Conservation (phyloP, 2,329 filamentous ascomycete genomes). For the Aspergillus aculeatinus region DNA sequence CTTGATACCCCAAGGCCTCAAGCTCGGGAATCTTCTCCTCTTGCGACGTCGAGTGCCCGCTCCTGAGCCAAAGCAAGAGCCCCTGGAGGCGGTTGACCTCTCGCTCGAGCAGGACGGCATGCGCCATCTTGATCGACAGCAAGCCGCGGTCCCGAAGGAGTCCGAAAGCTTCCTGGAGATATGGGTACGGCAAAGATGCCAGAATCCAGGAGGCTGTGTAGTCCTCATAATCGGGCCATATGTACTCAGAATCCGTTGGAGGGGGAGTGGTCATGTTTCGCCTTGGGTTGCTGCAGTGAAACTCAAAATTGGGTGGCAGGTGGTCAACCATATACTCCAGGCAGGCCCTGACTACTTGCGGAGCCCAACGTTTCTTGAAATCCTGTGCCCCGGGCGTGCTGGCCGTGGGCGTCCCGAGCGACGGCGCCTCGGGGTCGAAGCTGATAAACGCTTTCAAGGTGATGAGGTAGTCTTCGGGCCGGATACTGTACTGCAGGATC, state of each 20-base stretch:
- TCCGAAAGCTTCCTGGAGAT: conserved; percentile 22
- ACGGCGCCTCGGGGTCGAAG: neutral
- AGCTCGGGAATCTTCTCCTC: conserved; percentile 9
- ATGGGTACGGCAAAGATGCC: conserved; percentile 27
- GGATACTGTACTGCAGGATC: conserved; percentile 29
- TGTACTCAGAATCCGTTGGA: conserved; percentile 17
- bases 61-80: conserved; percentile 12
- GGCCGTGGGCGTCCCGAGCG: neutral
- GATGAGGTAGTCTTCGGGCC: neutral
- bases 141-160: conserved; percentile 17
- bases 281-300: conserved; percentile 16
- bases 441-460: conserved; percentile 23
- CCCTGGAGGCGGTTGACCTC: conserved; percentile 30
- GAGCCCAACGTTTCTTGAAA: conserved; percentile 15
- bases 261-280: conserved; percentile 31
- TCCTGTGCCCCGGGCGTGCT: conserved; percentile 3
- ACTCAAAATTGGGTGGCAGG: conserved; percentile 22
- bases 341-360: conserved; percentile 15
- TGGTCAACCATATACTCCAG: conserved; percentile 25
- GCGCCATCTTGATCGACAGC: conserved; percentile 19
- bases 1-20: conserved; percentile 23
- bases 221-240: conserved; percentile 18
- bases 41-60: neutral
- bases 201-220: conserved; percentile 28
- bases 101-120: conserved; percentile 27